Evolutionary conservation across 2,329 filamentous ascomycete genomes (phyloP).

Genomic region (Aureobasidium sp.): DNA sequence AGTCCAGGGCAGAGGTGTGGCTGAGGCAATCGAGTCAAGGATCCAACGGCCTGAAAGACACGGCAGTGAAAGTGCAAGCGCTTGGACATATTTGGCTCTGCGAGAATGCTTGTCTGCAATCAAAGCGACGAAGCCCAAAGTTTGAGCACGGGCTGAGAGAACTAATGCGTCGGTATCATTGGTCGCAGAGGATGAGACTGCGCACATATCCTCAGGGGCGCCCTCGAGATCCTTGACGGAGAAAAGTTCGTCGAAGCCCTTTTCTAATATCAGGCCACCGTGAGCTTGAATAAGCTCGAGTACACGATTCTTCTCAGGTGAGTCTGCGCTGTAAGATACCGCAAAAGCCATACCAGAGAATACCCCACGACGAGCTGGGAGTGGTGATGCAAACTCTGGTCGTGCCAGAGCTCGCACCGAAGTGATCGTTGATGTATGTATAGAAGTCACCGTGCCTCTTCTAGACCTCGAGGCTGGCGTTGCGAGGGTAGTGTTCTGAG

Average conservation of each 20-base stretch:
- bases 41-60: conserved; percentile 81
- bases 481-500: conserved; percentile 28
- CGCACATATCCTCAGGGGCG: neutral
- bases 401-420: conserved; percentile 4
- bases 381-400: conserved; percentile 8
- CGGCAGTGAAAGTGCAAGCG: conserved; percentile 78
- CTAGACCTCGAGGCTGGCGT: conserved; percentile 44
- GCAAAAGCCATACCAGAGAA: conserved; percentile 85
- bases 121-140: conserved; percentile 69
- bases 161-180: conserved; percentile 15
- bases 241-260: conserved; percentile 78
- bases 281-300: conserved; percentile 56
- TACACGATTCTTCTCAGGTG: conserved; percentile 45
- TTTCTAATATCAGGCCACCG: conserved; percentile 62
- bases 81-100: conserved; percentile 89
- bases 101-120: conserved; percentile 81
- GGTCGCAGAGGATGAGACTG: neutral
- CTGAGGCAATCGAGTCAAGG: conserved; percentile 56
- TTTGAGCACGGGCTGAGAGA: conserved; percentile 43
- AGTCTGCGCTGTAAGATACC: conserved; percentile 53
- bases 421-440: neutral
- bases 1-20: conserved; percentile 60
- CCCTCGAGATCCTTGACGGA: conserved; percentile 32
- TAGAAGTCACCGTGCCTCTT: conserved; percentile 20
- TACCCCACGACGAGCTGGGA: conserved; percentile 33